Evolutionary conservation across 176 grass and related monocot species (phyloP).

Genomic region (Raddia guianensis): DNA sequence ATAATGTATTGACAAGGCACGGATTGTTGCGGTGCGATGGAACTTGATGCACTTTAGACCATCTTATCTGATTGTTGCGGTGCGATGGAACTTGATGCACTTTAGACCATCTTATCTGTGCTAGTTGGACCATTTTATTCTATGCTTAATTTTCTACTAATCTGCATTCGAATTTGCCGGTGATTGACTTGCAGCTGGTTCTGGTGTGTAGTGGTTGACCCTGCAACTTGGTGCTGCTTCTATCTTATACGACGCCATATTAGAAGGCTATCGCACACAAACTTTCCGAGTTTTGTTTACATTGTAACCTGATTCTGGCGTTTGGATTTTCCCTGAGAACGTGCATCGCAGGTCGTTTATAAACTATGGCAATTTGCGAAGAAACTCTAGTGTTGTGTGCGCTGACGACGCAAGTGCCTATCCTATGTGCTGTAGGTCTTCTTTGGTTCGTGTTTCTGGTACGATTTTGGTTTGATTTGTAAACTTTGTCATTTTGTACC

Average conservation of each 20-base stretch:
- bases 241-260: background rate
- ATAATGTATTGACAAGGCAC: background rate
- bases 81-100: background rate
- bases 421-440: background rate
- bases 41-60: no score
- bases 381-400: background rate
- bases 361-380: background rate
- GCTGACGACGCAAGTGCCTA: background rate
- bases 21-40: background rate
- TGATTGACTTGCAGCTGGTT: background rate
- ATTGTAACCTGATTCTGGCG: background rate
- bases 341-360: background rate
- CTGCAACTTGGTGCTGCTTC: background rate
- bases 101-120: constrained; percentile 1
- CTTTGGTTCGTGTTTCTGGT: no score
- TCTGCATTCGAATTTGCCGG: background rate
- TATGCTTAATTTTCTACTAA: background rate
- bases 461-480: no score
- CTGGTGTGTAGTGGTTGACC: background rate
- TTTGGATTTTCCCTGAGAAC: background rate
- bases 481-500: no score
- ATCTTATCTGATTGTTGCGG: background rate
- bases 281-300: no score
- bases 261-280: background rate
- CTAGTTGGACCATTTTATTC: background rate